phyloP scores from a whole-genome alignment of 352 stramenopile species.

The Elongisporangium undulatum region DNA sequence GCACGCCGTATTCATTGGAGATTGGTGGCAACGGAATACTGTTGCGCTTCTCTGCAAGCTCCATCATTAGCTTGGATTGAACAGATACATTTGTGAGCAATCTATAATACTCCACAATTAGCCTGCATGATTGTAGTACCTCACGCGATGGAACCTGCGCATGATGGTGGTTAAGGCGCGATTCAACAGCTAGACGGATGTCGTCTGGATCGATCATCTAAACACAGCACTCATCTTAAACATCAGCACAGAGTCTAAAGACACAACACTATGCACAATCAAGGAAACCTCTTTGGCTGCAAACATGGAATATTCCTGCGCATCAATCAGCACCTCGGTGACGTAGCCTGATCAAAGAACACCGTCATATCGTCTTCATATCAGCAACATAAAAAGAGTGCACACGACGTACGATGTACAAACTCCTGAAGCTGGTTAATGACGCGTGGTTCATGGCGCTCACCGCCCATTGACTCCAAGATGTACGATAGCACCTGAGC shows the following conservation, averaged over 20 bases:
- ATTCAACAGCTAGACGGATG: constrained; percentile 70
- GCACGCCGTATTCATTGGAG: constrained; percentile 80
- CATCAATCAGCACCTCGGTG: constrained; percentile 79
- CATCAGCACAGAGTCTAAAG: constrained; percentile 6
- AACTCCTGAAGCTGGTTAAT: constrained; percentile 82
- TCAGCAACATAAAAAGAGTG: background rate
- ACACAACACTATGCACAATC: background rate
- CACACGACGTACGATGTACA: constrained; percentile 55
- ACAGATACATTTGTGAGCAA: background rate
- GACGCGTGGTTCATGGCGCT: constrained; percentile 76
- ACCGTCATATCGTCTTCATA: background rate
- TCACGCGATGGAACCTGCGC: constrained; percentile 67
- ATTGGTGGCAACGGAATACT: constrained; percentile 68
- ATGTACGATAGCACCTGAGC: constrained; percentile 51
- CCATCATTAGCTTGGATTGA: constrained; percentile 66
- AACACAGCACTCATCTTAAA: constrained; percentile 1
- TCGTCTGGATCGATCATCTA: constrained; percentile 72
- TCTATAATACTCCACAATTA: background rate
- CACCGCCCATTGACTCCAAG: constrained; percentile 76
- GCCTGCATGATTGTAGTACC: constrained; percentile 19
- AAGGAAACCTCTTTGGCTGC: constrained; percentile 53
- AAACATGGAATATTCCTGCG: constrained; percentile 80
- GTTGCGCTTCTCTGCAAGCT: constrained; percentile 83
- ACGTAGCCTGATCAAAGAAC: constrained; percentile 47
- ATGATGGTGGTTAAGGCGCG: constrained; percentile 77